These are phyloP conservation scores for Aspergillus proliferans DNA, from an alignment of 2,329 filamentous ascomycete genomes.

Conservation along the genomic window DNA sequence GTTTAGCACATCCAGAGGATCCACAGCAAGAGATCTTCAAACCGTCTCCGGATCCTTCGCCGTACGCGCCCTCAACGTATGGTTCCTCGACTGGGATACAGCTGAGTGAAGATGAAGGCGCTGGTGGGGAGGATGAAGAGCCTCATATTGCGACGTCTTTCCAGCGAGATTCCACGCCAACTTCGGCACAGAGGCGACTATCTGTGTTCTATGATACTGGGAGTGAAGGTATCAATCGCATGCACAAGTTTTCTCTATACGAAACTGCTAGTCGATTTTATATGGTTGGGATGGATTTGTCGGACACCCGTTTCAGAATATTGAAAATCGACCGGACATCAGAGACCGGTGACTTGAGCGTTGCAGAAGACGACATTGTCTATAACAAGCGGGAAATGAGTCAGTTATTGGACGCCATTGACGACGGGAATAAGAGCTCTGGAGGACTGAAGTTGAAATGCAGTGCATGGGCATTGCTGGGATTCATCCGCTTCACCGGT, in stretches of 20 bases:
- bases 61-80: slow-evolving; percentile 24
- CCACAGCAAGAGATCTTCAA: slow-evolving; percentile 11
- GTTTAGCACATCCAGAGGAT: slow-evolving; percentile 3
- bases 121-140: slow-evolving; percentile 41
- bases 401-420: slow-evolving; percentile 85
- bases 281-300: slow-evolving; percentile 85
- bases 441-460: slow-evolving; percentile 86
- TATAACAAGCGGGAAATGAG: slow-evolving; percentile 92
- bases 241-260: slow-evolving; percentile 98
- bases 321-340: slow-evolving; percentile 90
- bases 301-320: slow-evolving; percentile 81
- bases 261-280: slow-evolving; percentile 93
- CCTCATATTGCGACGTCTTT: slow-evolving; percentile 40
- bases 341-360: slow-evolving; percentile 68
- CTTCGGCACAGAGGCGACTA: slow-evolving; percentile 33
- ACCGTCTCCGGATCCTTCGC: slow-evolving; percentile 11
- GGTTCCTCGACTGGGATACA: slow-evolving; percentile 26
- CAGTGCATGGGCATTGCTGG: slow-evolving; percentile 86
- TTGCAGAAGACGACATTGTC: slow-evolving; percentile 90
- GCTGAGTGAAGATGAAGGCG: slow-evolving; percentile 26
- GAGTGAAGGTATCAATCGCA: slow-evolving; percentile 48
- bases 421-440: slow-evolving; percentile 86
- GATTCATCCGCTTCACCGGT: slow-evolving; percentile 93
- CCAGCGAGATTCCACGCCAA: slow-evolving; percentile 35
- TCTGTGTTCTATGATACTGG: slow-evolving; percentile 29